These are phyloP conservation scores for Rhizoclosmatium sp. DNA, from an alignment of 192 early-diverging fungal genomes.

Conservation along the genomic window DNA sequence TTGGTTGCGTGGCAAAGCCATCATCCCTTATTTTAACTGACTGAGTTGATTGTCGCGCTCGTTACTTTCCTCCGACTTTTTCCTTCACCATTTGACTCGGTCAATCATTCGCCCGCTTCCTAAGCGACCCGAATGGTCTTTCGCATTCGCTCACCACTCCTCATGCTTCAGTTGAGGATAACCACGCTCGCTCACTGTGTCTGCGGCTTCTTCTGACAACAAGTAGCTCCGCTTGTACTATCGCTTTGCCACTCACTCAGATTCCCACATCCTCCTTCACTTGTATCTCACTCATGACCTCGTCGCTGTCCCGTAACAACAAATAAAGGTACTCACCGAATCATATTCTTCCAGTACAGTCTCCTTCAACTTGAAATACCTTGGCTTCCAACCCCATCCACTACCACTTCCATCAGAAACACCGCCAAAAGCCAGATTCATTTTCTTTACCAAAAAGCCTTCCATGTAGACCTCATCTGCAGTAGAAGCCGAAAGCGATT, in stretches of 20 bases:
- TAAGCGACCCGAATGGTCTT: too few relatives aligned
- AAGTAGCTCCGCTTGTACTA: too few relatives aligned
- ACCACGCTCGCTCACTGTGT: too few relatives aligned
- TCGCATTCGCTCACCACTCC: too few relatives aligned
- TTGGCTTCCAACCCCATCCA: constrained; percentile 88
- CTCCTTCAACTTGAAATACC: constrained; percentile 69
- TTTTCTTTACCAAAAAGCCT: constrained; percentile 35
- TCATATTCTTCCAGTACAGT: constrained; percentile 83
- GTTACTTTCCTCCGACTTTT: not conserved
- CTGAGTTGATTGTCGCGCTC: too few relatives aligned
- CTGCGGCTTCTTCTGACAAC: too few relatives aligned
- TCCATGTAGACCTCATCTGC: constrained; percentile 5
- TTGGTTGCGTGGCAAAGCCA: not conserved
- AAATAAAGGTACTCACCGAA: constrained; percentile 25
- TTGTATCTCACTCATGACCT: too few relatives aligned
- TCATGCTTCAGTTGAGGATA: too few relatives aligned
- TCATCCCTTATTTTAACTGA: constrained; percentile 58
- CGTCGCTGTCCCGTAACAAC: not conserved
- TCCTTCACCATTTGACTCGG: not conserved
- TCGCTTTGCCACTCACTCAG: too few relatives aligned
- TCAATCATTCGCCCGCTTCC: too few relatives aligned
- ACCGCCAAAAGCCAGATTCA: constrained; percentile 15
- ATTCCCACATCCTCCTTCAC: too few relatives aligned
- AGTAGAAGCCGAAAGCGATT: not conserved
- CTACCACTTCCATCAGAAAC: not conserved